Percentiles rank a stretch among this genome's conserved stretches.
Conservation (phyloP, 352 stramenopile genomes). For the Globisporangium carolinianum region DNA sequence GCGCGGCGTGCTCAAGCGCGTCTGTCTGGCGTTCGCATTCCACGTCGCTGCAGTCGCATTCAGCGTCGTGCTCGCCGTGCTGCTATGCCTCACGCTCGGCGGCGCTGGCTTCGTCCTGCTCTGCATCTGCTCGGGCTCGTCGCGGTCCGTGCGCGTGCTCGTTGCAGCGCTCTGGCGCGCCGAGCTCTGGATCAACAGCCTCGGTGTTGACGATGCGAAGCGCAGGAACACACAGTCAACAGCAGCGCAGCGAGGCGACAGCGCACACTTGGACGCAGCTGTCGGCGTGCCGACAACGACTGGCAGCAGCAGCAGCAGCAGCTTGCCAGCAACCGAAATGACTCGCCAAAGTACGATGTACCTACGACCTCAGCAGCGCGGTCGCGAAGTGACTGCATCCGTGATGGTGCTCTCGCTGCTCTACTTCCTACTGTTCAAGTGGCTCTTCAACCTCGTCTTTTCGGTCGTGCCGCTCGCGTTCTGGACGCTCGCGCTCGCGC, state of each 20-base stretch:
- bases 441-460: slow-evolving; percentile 52
- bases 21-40: slow-evolving; percentile 44
- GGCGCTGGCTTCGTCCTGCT: slow-evolving; percentile 34
- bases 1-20: slow-evolving; percentile 25
- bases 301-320: not conserved
- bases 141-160: slow-evolving; percentile 28
- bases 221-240: not conserved
- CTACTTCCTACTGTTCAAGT: slow-evolving; percentile 71
- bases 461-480: slow-evolving; percentile 34
- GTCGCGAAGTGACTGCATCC: slow-evolving; percentile 40
- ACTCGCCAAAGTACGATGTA: not conserved
- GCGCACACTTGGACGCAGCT: not conserved
- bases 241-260: slow-evolving; percentile 1
- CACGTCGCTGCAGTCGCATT: slow-evolving; percentile 41
- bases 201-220: slow-evolving; percentile 15
- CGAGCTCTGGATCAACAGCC: slow-evolving; percentile 44
- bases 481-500: slow-evolving; percentile 33
- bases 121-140: slow-evolving; percentile 33
- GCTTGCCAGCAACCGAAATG: not conserved
- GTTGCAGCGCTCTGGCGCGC: slow-evolving; percentile 49
- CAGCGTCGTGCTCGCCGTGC: slow-evolving; percentile 22
- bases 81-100: slow-evolving; percentile 32
- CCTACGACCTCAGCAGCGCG: slow-evolving; percentile 3
- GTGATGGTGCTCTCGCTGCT: slow-evolving; percentile 62
- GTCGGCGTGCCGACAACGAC: not conserved